These are phyloP conservation scores for Ogataea minuta DNA, from an alignment of 805 yeast species.

Conservation along the genomic window DNA sequence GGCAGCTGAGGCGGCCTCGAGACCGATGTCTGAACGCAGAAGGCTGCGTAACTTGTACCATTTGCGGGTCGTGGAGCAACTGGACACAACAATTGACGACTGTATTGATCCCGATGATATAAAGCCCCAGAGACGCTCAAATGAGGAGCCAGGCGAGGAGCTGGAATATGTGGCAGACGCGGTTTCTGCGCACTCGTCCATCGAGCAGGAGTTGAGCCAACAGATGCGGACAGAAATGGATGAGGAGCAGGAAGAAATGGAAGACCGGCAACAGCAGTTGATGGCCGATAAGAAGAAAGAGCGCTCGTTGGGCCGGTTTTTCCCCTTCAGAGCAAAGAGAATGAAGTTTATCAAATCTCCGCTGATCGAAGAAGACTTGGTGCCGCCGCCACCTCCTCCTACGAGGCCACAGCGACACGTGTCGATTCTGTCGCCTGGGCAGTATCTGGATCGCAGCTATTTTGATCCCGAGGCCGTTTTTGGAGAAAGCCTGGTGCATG, in stretches of 20 bases:
- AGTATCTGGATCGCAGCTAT: background rate
- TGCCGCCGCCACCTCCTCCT: constrained; percentile 3
- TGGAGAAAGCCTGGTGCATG: constrained; percentile 5
- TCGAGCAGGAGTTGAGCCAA: background rate
- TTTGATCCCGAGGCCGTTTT: constrained; percentile 1
- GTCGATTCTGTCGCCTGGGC: constrained; percentile 9
- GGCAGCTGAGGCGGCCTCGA: background rate
- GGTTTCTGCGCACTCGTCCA: constrained; percentile 1
- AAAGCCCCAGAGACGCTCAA: background rate
- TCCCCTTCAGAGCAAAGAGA: constrained; percentile 17
- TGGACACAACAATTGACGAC: constrained; percentile 11
- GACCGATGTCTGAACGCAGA: constrained; percentile 1
- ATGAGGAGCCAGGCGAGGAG: constrained; percentile 6
- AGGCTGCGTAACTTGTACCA: constrained; percentile 6
- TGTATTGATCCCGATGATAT: constrained; percentile 4
- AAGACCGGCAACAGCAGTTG: constrained; percentile 1
- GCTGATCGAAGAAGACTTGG: constrained; percentile 3
- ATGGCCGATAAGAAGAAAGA: constrained; percentile 3
- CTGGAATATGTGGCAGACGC: constrained; percentile 5
- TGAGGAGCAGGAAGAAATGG: background rate
- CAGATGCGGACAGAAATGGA: background rate
- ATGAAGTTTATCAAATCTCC: constrained; percentile 15
- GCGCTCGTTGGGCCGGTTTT: constrained; percentile 10
- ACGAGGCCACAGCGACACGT: constrained; percentile 9
- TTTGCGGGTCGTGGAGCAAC: constrained; percentile 12